phyloP scores from a whole-genome alignment of 2,329 filamentous ascomycete genomes.

The Dothiorella sarmentorum region DNA sequence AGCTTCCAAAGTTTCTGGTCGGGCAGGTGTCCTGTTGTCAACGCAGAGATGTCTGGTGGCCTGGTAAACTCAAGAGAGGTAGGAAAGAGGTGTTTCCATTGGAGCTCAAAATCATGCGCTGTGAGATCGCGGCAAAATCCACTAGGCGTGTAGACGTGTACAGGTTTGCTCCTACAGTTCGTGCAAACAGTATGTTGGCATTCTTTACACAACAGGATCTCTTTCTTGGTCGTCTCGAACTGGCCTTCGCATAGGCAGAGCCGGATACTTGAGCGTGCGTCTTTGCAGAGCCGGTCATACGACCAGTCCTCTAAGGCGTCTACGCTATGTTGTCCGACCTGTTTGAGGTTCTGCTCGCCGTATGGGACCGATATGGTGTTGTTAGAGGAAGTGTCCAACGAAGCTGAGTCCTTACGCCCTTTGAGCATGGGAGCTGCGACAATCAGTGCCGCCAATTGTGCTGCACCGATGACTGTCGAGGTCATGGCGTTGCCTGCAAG shows the following conservation, averaged over 20 bases:
- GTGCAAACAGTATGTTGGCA: conserved; percentile 57
- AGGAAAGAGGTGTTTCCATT: conserved; percentile 35
- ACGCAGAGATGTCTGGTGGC: conserved; percentile 20
- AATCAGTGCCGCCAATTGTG: conserved; percentile 59
- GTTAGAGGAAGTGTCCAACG: background rate
- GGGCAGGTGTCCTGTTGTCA: background rate
- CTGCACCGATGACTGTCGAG: conserved; percentile 65
- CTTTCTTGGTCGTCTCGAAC: conserved; percentile 33
- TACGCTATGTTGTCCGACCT: background rate
- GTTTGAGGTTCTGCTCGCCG: background rate
- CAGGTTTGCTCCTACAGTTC: conserved; percentile 53
- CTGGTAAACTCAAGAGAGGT: conserved; percentile 22
- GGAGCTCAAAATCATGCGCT: conserved; percentile 45
- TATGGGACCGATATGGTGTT: background rate
- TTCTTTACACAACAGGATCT: conserved; percentile 47
- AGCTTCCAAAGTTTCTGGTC: background rate
- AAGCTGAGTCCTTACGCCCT: background rate
- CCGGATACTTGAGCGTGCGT: conserved; percentile 38
- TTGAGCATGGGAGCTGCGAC: conserved; percentile 22
- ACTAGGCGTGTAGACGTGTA: conserved; percentile 41
- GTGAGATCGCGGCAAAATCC: conserved; percentile 18
- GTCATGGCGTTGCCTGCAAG: conserved; percentile 80
- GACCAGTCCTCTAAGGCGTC: background rate
- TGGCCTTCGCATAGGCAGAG: conserved; percentile 59
- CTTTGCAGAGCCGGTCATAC: conserved; percentile 21